phyloP scores from a whole-genome alignment of 1,284 basidiomycete species.

The Serendipita sp. region DNA sequence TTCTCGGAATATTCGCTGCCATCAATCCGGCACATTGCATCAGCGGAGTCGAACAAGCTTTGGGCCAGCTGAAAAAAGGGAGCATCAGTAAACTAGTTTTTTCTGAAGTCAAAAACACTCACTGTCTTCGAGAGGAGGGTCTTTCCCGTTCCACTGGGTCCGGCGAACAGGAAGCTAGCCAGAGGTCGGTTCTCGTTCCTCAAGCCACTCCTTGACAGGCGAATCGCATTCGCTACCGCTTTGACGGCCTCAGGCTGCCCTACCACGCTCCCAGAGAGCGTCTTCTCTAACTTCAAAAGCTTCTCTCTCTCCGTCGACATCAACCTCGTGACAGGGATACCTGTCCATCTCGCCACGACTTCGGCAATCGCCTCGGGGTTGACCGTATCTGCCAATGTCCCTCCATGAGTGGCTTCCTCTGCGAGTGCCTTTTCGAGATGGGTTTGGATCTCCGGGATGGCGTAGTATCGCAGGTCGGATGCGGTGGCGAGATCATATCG shows the following conservation, averaged over 20 bases:
- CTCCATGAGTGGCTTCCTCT: constrained; percentile 28
- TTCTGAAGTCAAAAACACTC: constrained; percentile 21
- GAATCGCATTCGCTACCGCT: constrained; percentile 82
- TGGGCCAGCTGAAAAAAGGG: constrained; percentile 50
- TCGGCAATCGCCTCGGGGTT: constrained; percentile 85
- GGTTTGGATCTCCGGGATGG: constrained; percentile 79
- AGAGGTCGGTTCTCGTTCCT: constrained; percentile 74
- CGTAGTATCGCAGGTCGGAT: constrained; percentile 86
- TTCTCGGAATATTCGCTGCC: constrained; percentile 89
- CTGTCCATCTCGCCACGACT: constrained; percentile 80
- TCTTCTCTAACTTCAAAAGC: constrained; percentile 63
- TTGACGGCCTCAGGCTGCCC: constrained; percentile 84
- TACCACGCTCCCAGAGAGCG: constrained; percentile 43
- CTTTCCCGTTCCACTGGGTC: constrained; percentile 83
- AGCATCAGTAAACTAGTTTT: constrained; percentile 15
- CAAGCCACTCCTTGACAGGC: constrained; percentile 80
- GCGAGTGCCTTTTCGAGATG: constrained; percentile 42
- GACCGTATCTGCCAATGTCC: constrained; percentile 47
- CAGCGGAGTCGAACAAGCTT: constrained; percentile 77
- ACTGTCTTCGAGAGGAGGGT: constrained; percentile 85
- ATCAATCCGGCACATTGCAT: constrained; percentile 85
- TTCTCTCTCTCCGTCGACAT: constrained; percentile 88
- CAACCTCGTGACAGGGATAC: constrained; percentile 78
- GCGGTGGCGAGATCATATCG: constrained; percentile 73
- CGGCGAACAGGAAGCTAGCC: constrained; percentile 87